These are phyloP conservation scores for Cucurbita moschata DNA, from an alignment of 306 rosid genomes.

Conservation along the genomic window DNA sequence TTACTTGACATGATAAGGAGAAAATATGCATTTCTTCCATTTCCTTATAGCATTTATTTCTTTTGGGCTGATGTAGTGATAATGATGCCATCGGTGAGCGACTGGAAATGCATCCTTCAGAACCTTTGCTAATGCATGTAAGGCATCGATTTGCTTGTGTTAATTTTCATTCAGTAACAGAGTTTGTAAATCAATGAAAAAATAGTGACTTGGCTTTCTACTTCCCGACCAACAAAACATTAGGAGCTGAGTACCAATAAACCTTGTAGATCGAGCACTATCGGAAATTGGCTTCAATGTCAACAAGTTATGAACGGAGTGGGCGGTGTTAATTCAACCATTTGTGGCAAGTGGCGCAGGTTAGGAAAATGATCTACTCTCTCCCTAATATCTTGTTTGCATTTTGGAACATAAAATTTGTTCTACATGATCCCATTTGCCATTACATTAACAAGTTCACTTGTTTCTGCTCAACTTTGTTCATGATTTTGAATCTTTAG, in stretches of 20 bases:
- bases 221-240: background rate
- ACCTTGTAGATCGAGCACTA: slow-evolving; percentile 26
- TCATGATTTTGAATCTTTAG: background rate
- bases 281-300: slow-evolving; percentile 90
- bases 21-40: slow-evolving; percentile 1
- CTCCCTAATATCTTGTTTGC: background rate
- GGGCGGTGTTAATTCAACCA: slow-evolving; percentile 25
- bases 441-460: background rate
- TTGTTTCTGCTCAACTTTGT: background rate
- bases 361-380: slow-evolving; percentile 8
- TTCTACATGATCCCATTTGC: background rate
- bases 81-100: slow-evolving; percentile 34
- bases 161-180: slow-evolving; percentile 9
- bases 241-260: slow-evolving; percentile 36
- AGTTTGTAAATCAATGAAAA: background rate
- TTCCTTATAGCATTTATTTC: slow-evolving; percentile 10
- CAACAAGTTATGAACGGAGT: slow-evolving; percentile 31
- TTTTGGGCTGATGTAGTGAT: slow-evolving; percentile 35
- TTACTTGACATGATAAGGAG: background rate
- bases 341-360: slow-evolving; percentile 97
- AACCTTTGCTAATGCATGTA: slow-evolving; percentile 33
- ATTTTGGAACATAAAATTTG: background rate
- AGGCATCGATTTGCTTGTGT: slow-evolving; percentile 9
- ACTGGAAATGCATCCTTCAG: slow-evolving; percentile 31
- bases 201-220: background rate